These are phyloP conservation scores for Miscanthus lutarioriparius DNA, from an alignment of 176 grass and related monocot genomes.

Conservation along the genomic window DNA sequence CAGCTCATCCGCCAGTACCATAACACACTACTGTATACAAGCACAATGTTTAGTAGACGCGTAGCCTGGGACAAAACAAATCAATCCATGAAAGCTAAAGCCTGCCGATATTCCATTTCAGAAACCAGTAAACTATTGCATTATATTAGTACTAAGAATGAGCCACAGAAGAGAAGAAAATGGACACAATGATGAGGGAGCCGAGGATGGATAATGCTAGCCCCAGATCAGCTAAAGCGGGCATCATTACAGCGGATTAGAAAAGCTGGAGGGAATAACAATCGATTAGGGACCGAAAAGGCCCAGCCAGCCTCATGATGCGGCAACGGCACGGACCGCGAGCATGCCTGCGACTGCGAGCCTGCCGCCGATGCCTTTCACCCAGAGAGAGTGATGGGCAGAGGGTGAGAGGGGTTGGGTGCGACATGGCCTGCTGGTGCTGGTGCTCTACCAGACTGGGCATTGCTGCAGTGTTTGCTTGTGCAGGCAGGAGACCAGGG, in stretches of 20 bases:
- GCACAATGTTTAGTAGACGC: not conserved
- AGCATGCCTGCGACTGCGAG: constrained; percentile 46
- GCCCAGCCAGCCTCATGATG: constrained; percentile 41
- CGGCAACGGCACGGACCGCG: constrained; percentile 41
- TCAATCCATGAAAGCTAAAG: not conserved
- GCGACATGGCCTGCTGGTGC: constrained; percentile 7
- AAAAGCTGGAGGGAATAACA: constrained; percentile 61
- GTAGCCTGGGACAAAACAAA: constrained; percentile 9
- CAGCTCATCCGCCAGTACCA: constrained; percentile 10
- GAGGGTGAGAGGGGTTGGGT: no score
- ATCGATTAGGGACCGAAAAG: constrained; percentile 59
- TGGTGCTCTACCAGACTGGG: constrained; percentile 14
- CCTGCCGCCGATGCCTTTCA: constrained; percentile 45
- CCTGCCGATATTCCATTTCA: not conserved
- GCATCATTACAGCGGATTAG: no score
- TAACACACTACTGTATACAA: constrained; percentile 21
- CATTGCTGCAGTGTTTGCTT: constrained; percentile 61
- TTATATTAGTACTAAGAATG: no score
- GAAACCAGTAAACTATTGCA: not conserved
- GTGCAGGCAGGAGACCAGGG: constrained; percentile 52
- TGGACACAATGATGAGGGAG: constrained; percentile 43
- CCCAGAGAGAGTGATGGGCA: constrained; percentile 41
- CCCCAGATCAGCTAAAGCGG: no score
- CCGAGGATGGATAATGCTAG: constrained; percentile 18
- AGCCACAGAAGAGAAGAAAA: constrained; percentile 17